Base-by-base conservation (phyloP, 2,329 filamentous ascomycete genomes). In the Fusarium sp. region DNA sequence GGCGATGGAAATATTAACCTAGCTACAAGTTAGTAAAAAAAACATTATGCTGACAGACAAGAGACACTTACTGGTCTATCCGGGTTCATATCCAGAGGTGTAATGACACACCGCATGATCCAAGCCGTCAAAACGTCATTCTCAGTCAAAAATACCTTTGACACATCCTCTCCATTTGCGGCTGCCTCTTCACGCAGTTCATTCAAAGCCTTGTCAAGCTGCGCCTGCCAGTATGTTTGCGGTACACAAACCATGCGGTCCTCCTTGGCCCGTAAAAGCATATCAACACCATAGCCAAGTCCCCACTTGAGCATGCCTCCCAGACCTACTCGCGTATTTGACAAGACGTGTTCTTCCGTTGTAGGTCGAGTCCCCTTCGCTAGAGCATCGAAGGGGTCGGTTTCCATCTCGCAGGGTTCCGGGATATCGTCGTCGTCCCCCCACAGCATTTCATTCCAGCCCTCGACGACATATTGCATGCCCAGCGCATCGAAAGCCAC, bases 221-320 rank as follows among this genome's bases (percentile, higher is more conserved):
- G 64, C 9, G 60, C 31, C 24, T 39, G 59, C 68, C 65, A 70
- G 27, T 65, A 71, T 0, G 68, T 43, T 3, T 65, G 37, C 0
- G 72, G 72, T n/a, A 74, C 60, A 9, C 67, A 74, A 1, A 74
- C 60, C 67, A 73, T 73, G 0, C 72, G 57, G 1, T 67, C 64
- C 20, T 74, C 72, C 2, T 73, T 71, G 0, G 59, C 64, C 4
- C 69, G 43, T 0, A 73, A 1, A 1, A 35, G 41, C 61, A 33
- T 73, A 54, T 27, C 72, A 0, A 70, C 61, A 4, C 62, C 70
- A 52, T 73, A 74, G 0, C 60, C 65, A 3, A 65, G 41, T 11
- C 60, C 68, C 68, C 68, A 71, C 37, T 62, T 57, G 7, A 68
- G 18, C 45, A 65, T 57, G 0, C 62, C 50, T 0, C 64, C 64